Conservation (phyloP, 306 rosid species). For the Cucumis hystrix region DNA sequence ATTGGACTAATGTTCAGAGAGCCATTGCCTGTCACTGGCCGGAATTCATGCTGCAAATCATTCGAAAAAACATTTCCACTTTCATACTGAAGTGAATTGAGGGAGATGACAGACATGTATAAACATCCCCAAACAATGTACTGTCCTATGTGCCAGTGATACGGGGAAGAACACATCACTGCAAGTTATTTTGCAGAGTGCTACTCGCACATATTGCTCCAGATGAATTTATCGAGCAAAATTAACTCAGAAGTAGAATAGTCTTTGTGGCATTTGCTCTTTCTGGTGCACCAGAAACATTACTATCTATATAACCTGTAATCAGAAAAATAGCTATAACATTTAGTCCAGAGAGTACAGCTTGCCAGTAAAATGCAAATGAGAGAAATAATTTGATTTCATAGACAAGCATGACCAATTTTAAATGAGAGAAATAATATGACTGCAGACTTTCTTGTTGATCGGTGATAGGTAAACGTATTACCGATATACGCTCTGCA, state of each 20-base stretch:
- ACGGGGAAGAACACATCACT: conserved; percentile 49
- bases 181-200: conserved; percentile 7
- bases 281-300: background rate
- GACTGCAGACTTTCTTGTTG: background rate
- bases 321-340: background rate
- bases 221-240: conserved; percentile 9
- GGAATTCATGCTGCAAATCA: conserved; percentile 25
- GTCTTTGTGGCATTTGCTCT: background rate
- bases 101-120: conserved; percentile 29
- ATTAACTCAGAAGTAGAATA: background rate
- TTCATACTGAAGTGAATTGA: conserved; percentile 27
- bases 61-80: conserved; percentile 20
- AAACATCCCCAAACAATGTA: conserved; percentile 50
- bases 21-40: conserved; percentile 19
- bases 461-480: background rate
- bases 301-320: background rate
- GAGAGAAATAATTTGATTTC: background rate
- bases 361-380: background rate
- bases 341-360: background rate
- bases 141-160: conserved; percentile 42
- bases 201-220: conserved; percentile 17
- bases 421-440: background rate
- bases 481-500: background rate
- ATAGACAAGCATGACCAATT: background rate
- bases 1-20: conserved; percentile 17